Evolutionary conservation across 352 stramenopile genomes (phyloP).

Genomic region (Aphanomyces astaci): DNA sequence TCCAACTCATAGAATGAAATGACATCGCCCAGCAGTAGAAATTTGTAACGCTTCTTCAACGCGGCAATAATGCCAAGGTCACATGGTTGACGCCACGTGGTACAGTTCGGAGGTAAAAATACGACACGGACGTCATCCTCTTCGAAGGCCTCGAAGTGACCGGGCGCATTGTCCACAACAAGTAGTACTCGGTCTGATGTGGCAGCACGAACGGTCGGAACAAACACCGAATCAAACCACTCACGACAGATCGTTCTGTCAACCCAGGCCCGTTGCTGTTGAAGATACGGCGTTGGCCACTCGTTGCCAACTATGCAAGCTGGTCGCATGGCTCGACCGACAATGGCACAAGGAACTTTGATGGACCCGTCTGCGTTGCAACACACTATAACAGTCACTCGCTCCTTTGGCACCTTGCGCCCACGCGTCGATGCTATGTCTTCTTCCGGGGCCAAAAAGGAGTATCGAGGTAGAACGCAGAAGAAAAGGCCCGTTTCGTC

Average conservation of each 20-base stretch:
- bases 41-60: constrained; percentile 10
- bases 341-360: background rate
- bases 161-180: constrained; percentile 7
- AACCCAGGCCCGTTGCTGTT: background rate
- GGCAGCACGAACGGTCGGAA: background rate
- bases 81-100: background rate
- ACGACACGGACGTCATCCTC: background rate
- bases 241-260: background rate
- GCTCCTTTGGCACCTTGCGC: background rate
- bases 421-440: background rate
- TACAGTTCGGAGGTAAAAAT: constrained; percentile 9
- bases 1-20: background rate
- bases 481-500: background rate
- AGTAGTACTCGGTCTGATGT: background rate
- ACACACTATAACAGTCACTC: background rate
- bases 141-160: background rate
- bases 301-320: background rate
- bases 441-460: background rate
- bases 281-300: background rate
- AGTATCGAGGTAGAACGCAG: background rate
- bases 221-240: background rate
- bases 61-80: constrained; percentile 12
- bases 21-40: background rate
- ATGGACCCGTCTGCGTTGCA: background rate
- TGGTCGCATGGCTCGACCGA: background rate